Percentiles rank a stretch among this genome's conserved stretches.
Evolutionary conservation across 1,284 basidiomycete genomes (phyloP).

Genomic region (Ceratobasidium theobromae): DNA sequence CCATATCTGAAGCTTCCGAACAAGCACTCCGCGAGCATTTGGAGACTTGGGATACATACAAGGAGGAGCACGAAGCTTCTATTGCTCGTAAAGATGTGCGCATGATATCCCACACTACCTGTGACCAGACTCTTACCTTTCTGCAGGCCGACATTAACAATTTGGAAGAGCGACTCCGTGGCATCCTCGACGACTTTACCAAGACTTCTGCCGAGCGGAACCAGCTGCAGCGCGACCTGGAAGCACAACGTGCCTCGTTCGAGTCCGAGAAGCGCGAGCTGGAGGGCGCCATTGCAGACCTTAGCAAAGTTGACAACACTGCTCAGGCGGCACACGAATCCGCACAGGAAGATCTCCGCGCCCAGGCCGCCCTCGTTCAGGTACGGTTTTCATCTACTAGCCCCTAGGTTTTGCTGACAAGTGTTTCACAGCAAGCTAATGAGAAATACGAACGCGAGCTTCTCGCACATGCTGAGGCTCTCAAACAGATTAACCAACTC

Average conservation of each 20-base stretch:
- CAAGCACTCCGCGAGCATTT: conserved; percentile 70
- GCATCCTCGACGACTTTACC: conserved; percentile 59
- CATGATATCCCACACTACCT: not conserved
- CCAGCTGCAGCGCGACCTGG: conserved; percentile 62
- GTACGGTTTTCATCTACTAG: conserved; percentile 43
- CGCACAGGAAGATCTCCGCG: conserved; percentile 63
- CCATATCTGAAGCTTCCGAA: conserved; percentile 80
- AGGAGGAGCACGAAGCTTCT: conserved; percentile 63
- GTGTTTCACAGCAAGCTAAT: conserved; percentile 62
- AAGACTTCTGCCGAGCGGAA: conserved; percentile 54
- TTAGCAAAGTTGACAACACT: conserved; percentile 66
- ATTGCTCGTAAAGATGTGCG: conserved; percentile 65
- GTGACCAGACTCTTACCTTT: not conserved
- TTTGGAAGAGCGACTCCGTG: conserved; percentile 62
- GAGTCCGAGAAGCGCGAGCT: conserved; percentile 74
- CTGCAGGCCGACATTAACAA: conserved; percentile 65
- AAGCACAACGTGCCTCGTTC: conserved; percentile 62
- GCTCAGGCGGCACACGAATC: conserved; percentile 62
- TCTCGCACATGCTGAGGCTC: conserved; percentile 78
- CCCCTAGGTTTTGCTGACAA: not conserved
- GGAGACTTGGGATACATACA: conserved; percentile 77
- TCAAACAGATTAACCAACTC: conserved; percentile 68
- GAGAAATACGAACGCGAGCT: conserved; percentile 78
- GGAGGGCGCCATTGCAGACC: conserved; percentile 74
- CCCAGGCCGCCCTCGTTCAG: conserved; percentile 70